These are phyloP conservation scores for Bisporella sp. DNA, from an alignment of 2,329 filamentous ascomycete species.

Conservation along the genomic window DNA sequence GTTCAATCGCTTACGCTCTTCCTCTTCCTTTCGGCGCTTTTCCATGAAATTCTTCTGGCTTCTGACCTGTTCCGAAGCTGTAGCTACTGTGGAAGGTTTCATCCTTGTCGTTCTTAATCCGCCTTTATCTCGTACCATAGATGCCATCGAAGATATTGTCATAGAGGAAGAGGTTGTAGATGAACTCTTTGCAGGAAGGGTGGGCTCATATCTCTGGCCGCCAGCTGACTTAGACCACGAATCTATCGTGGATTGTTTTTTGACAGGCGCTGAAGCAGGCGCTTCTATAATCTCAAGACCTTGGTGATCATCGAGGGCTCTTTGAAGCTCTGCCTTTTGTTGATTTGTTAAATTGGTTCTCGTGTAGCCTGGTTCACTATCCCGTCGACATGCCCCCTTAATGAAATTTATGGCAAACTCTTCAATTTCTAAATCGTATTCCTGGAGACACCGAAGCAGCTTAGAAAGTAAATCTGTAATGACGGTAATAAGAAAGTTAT, in stretches of 20 bases:
- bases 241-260: slow-evolving; percentile 55
- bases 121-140: slow-evolving; percentile 25
- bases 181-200: background rate
- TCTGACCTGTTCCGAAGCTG: slow-evolving; percentile 1
- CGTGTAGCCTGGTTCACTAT: slow-evolving; percentile 47
- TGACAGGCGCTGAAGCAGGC: slow-evolving; percentile 36
- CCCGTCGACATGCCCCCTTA: slow-evolving; percentile 54
- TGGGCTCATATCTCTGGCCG: slow-evolving; percentile 25
- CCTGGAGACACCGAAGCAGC: slow-evolving; percentile 72
- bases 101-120: slow-evolving; percentile 19
- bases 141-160: background rate
- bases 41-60: slow-evolving; percentile 51
- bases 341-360: slow-evolving; percentile 74
- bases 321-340: slow-evolving; percentile 76
- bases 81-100: slow-evolving; percentile 7
- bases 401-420: slow-evolving; percentile 53
- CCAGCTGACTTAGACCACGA: slow-evolving; percentile 48
- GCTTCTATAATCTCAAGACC: slow-evolving; percentile 44
- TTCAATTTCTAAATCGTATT: slow-evolving; percentile 67
- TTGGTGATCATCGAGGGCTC: slow-evolving; percentile 52
- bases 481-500: slow-evolving; percentile 76
- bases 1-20: slow-evolving; percentile 67
- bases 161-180: background rate
- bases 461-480: slow-evolving; percentile 79
- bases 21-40: slow-evolving; percentile 66